Evolutionary conservation across 2,329 filamentous ascomycete species (phyloP).

Genomic region (Xylariaceae sp.): DNA sequence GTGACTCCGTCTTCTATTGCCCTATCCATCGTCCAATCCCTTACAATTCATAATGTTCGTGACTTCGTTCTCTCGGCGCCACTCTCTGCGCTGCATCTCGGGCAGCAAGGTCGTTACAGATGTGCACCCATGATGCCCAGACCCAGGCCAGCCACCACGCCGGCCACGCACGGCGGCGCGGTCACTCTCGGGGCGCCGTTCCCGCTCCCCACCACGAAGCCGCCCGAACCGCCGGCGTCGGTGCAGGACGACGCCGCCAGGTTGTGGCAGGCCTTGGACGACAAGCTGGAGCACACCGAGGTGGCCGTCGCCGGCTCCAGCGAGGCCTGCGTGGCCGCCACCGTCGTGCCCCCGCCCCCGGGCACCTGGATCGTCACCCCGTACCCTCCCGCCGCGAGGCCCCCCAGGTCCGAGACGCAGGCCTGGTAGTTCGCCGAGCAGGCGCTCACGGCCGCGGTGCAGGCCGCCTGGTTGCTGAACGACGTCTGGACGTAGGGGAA

Average conservation of each 20-base stretch:
- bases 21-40: too few relatives aligned
- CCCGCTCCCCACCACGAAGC: slow-evolving; percentile 19
- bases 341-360: slow-evolving; percentile 44
- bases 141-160: slow-evolving; percentile 23
- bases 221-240: slow-evolving; percentile 17
- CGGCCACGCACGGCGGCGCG: slow-evolving; percentile 19
- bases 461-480: slow-evolving; percentile 43
- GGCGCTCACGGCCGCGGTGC: slow-evolving; percentile 41
- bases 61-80: too few relatives aligned
- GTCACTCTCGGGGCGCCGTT: slow-evolving; percentile 21
- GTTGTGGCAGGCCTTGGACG: slow-evolving; percentile 41
- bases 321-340: slow-evolving; percentile 32
- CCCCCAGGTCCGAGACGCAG: slow-evolving; percentile 43
- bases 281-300: slow-evolving; percentile 48
- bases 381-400: slow-evolving; percentile 31
- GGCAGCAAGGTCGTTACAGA: too few relatives aligned
- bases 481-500: slow-evolving; percentile 51
- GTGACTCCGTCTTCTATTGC: too few relatives aligned
- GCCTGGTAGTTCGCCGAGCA: slow-evolving; percentile 47
- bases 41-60: too few relatives aligned
- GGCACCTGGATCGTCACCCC: slow-evolving; percentile 51
- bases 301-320: slow-evolving; percentile 39
- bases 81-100: too few relatives aligned
- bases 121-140: slow-evolving; percentile 22
- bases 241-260: slow-evolving; percentile 34